Evolutionary conservation across 495 filamentous ascomycete species (phyloP).

Genomic region (Penicillium chermesinum): DNA sequence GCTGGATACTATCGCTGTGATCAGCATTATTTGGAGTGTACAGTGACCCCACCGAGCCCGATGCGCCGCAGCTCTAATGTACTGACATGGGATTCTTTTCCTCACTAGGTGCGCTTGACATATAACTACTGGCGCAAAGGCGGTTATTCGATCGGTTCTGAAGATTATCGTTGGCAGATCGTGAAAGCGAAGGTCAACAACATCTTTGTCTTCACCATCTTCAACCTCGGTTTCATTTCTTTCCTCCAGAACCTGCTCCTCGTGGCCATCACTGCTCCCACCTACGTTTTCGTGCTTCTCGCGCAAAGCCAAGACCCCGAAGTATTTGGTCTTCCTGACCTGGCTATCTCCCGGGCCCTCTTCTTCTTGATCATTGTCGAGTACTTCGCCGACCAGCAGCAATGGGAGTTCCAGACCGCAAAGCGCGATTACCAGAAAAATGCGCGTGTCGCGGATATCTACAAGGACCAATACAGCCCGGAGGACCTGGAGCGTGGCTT

Average conservation of each 20-base stretch:
- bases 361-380: constrained; percentile 70
- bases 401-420: constrained; percentile 85
- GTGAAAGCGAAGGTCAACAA: constrained; percentile 47
- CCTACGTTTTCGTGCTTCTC: constrained; percentile 69
- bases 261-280: constrained; percentile 69
- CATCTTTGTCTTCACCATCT: constrained; percentile 62
- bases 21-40: constrained; percentile 78
- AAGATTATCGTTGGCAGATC: constrained; percentile 88
- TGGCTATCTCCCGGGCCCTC: constrained; percentile 60
- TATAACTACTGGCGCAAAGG: constrained; percentile 98
- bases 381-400: constrained; percentile 83
- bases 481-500: constrained; percentile 92
- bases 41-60: constrained; percentile 21
- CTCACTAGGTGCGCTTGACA: constrained; percentile 63
- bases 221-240: constrained; percentile 86
- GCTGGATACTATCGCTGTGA: constrained; percentile 67
- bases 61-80: not conserved
- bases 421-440: constrained; percentile 69
- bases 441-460: constrained; percentile 57
- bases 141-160: constrained; percentile 77
- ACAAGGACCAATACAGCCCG: constrained; percentile 43
- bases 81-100: constrained; percentile 6
- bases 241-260: constrained; percentile 68
- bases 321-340: constrained; percentile 53
- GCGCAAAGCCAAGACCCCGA: constrained; percentile 37